Evolutionary conservation across 306 rosid genomes (phyloP).

Genomic region (Pyrus pyrifolia): DNA sequence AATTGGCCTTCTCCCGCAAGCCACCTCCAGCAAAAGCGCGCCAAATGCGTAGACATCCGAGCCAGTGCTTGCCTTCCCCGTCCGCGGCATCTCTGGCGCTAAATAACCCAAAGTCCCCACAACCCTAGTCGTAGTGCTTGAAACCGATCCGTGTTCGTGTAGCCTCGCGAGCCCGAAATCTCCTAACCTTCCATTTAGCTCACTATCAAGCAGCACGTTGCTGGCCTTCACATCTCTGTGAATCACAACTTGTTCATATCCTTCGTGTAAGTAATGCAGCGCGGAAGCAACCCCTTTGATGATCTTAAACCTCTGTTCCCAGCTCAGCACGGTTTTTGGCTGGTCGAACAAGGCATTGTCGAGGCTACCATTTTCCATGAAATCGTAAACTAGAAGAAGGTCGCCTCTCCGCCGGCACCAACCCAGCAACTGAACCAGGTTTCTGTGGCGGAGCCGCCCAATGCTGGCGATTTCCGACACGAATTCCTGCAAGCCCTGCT

Average conservation of each 20-base stretch:
- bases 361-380: constrained; percentile 77
- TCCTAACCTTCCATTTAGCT: constrained; percentile 63
- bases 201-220: constrained; percentile 64
- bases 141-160: constrained; percentile 72
- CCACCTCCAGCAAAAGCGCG: constrained; percentile 69
- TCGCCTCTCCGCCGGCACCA: constrained; percentile 78
- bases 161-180: constrained; percentile 77
- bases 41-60: constrained; percentile 78
- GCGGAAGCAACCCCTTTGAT: constrained; percentile 76
- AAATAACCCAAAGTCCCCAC: constrained; percentile 80
- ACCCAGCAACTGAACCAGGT: constrained; percentile 62
- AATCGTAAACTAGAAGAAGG: constrained; percentile 71
- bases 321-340: constrained; percentile 36
- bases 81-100: constrained; percentile 75
- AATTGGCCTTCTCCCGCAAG: constrained; percentile 64
- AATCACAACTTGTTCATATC: constrained; percentile 68
- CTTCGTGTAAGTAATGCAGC: constrained; percentile 71
- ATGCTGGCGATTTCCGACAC: constrained; percentile 78
- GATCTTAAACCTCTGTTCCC: constrained; percentile 70
- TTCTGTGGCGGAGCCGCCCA: constrained; percentile 77
- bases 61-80: constrained; percentile 63
- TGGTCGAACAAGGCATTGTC: constrained; percentile 57
- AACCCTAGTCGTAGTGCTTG: constrained; percentile 61
- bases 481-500: constrained; percentile 72
- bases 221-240: constrained; percentile 87